These are phyloP conservation scores for Leersia perrieri DNA, from an alignment of 176 grass and related monocot species.

Conservation along the genomic window DNA sequence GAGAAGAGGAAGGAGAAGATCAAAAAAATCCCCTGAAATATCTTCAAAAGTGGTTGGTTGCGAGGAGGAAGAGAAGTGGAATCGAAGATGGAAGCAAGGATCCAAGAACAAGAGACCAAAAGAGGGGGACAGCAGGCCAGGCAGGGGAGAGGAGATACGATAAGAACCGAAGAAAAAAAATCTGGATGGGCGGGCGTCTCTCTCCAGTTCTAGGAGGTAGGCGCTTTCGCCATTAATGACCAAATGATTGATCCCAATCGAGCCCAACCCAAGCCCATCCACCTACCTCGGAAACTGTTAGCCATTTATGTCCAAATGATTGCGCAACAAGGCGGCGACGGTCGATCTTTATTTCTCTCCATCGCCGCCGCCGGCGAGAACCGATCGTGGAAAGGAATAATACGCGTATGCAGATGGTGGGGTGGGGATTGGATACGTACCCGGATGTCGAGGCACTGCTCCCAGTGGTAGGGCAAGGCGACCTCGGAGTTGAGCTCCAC, in stretches of 20 bases:
- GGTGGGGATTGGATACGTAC: conserved; percentile 44
- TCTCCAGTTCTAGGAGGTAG: conserved; percentile 17
- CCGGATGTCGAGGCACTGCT: conserved; percentile 97
- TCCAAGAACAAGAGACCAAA: conserved; percentile 49
- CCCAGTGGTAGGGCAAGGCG: conserved; percentile 93
- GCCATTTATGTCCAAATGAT: conserved; percentile 54
- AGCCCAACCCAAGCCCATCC: background rate
- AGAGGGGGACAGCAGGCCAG: conserved; percentile 5
- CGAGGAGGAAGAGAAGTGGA: background rate
- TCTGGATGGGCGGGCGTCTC: background rate
- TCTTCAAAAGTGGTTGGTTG: background rate
- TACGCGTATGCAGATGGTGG: background rate
- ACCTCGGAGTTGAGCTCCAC: conserved; percentile 94
- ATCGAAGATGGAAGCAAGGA: conserved; percentile 14
- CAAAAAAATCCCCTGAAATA: background rate
- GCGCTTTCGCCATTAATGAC: conserved; percentile 63
- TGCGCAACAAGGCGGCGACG: background rate
- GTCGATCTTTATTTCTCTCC: conserved; percentile 20
- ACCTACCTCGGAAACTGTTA: conserved; percentile 37
- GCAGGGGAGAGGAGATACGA: background rate
- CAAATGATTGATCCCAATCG: conserved; percentile 64
- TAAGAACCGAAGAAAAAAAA: conserved; percentile 35
- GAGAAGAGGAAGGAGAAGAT: too few species aligned
- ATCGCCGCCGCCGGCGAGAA: background rate
- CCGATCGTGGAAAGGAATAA: background rate